Base-by-base conservation (phyloP, 2,329 filamentous ascomycete genomes). In the Ophiosphaerella narmari region DNA sequence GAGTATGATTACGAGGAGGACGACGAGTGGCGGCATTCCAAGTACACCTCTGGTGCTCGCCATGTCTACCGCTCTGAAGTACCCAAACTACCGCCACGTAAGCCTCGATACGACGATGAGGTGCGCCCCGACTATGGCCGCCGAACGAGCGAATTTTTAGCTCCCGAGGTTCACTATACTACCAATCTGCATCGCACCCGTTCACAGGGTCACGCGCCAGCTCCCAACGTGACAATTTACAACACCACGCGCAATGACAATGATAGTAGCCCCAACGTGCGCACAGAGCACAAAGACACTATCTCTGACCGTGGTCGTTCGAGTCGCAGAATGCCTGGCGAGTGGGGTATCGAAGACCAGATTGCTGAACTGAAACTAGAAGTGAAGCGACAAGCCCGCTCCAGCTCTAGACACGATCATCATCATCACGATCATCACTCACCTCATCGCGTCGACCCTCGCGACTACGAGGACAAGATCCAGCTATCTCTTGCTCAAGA, bases 171-270 rank as follows among this genome's bases (percentile, higher is more conserved):
- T 14, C 57, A 60, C 45, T 71, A 62, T 34, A 54, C 61, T 1
- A 55, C 59, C 36, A 68, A 69, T 36, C 71, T 78, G 13, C 73
- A 78, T 42, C 75, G 77, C 46, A 75, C 74, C 40, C 73, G 76
- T 50, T 78, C 76, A 13, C 71, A 73, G 36, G 77, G 77, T 38
- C 71, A 75, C 46, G 57, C 68, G 21, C 75, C 75, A 12, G 67
- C 66, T n/a, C 77, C 77, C 14, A 73, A 75, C 39, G 73, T 79
- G 54, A 77, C 76, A 58, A 77, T 78, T 53, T 74, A 76, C 67
- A 78, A 78, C 61, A 74, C 74, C 46, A 72, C 74, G 46, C 67
- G 68, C 44, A 70, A 73, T 54, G 66, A 74, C 54, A 70, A 68
- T 45, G 69, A 71, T 37, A 70, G 60, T 36, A 71, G 48, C 44